Evolutionary conservation across 768 basidiomycete genomes (phyloP).

Genomic region (Calocybe cyanea): DNA sequence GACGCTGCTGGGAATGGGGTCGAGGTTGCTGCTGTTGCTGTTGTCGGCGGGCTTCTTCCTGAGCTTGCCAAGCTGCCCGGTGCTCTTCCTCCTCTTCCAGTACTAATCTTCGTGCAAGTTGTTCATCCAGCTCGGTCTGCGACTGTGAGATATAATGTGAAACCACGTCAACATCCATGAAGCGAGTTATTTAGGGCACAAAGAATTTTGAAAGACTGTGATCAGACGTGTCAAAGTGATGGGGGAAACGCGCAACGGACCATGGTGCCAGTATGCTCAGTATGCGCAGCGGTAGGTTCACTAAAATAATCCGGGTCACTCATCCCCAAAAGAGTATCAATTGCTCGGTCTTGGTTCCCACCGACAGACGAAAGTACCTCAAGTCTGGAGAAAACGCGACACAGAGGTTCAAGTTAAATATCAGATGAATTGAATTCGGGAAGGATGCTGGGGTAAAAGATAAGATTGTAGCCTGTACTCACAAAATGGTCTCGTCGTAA

Average conservation of each 20-base stretch:
- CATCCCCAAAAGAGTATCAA: slow-evolving; percentile 80
- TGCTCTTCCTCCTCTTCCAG: slow-evolving; percentile 54
- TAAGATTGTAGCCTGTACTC: slow-evolving; percentile 22
- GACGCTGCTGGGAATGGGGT: slow-evolving; percentile 7
- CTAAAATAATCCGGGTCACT: slow-evolving; percentile 72
- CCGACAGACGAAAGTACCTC: slow-evolving; percentile 60
- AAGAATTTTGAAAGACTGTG: no score
- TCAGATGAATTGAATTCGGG: background rate
- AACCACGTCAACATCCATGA: no score
- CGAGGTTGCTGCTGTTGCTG: slow-evolving; percentile 9
- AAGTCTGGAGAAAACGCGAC: no score
- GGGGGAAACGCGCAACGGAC: background rate
- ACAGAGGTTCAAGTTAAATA: no score
- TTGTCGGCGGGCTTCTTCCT: slow-evolving; percentile 16
- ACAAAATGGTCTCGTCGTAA: slow-evolving; percentile 74
- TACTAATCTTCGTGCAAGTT: slow-evolving; percentile 68
- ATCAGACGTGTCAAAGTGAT: background rate
- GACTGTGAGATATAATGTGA: slow-evolving; percentile 35
- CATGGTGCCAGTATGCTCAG: background rate
- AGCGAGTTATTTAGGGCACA: no score
- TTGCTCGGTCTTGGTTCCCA: slow-evolving; percentile 70
- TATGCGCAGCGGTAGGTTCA: slow-evolving; percentile 23
- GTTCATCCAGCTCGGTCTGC: slow-evolving; percentile 75
- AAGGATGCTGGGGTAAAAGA: background rate
- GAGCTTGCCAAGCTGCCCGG: slow-evolving; percentile 31